These are phyloP conservation scores for Apodospora peruviana DNA, from an alignment of 495 filamentous ascomycete species.

Conservation along the genomic window DNA sequence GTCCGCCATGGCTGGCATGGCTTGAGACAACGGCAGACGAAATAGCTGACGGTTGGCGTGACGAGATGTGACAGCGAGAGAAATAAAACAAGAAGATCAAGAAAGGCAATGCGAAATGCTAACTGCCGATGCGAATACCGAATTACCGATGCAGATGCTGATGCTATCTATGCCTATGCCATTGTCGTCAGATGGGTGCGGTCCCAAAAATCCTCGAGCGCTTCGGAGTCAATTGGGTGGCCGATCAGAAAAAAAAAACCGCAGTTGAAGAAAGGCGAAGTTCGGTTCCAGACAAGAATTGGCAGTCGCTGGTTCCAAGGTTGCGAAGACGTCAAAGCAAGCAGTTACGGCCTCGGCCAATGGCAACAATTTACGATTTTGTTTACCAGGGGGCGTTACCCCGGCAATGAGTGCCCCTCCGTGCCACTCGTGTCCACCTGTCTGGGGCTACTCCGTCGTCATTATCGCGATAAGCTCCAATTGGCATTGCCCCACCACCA, in stretches of 20 bases:
- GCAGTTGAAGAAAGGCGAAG: too few species aligned
- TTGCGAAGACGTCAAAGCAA: too few species aligned
- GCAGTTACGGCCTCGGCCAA: slow-evolving; percentile 3
- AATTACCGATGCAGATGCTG: slow-evolving; percentile 4
- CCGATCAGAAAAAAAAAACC: too few species aligned
- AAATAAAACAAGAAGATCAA: not conserved
- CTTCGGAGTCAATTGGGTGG: too few species aligned
- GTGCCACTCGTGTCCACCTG: too few species aligned
- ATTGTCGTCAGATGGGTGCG: not conserved
- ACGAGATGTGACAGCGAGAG: not conserved
- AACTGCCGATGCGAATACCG: slow-evolving; percentile 11
- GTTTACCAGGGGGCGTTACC: slow-evolving; percentile 17
- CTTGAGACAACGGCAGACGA: not conserved
- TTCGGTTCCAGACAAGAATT: too few species aligned
- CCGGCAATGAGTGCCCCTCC: slow-evolving; percentile 6
- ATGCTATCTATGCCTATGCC: not conserved
- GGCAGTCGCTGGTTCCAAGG: too few species aligned
- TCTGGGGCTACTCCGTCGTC: not conserved
- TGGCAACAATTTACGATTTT: not conserved
- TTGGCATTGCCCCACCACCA: not conserved
- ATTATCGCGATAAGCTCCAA: not conserved
- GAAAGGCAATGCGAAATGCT: slow-evolving; percentile 9
- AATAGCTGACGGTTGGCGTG: not conserved
- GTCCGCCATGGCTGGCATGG: slow-evolving; percentile 14
- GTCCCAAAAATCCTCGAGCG: too few species aligned